phyloP scores from a whole-genome alignment of 2,329 filamentous ascomycete species.

The Chaetomiaceae sp. region DNA sequence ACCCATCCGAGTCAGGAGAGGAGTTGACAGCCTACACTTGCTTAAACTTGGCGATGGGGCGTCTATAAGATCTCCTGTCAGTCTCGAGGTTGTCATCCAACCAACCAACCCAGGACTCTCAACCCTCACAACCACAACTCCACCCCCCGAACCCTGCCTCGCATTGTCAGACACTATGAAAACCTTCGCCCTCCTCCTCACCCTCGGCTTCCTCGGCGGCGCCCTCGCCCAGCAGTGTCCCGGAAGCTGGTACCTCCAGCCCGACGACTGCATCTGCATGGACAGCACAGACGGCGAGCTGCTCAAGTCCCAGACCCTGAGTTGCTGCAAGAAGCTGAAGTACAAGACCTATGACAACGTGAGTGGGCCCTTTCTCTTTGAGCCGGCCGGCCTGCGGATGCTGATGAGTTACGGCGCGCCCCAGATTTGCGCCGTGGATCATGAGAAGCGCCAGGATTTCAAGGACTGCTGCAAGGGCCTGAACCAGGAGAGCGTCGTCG shows the following conservation, averaged over 20 bases:
- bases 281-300: conserved; percentile 22
- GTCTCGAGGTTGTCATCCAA: no score
- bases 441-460: conserved; percentile 20
- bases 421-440: conserved; percentile 26
- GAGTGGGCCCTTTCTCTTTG: background rate
- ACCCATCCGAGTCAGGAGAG: no score
- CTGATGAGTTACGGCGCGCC: background rate
- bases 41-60: no score
- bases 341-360: conserved; percentile 24
- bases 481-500: conserved; percentile 26
- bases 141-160: no score
- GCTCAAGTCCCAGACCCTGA: conserved; percentile 19
- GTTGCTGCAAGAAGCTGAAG: conserved; percentile 17
- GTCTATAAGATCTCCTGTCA: no score
- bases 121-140: no score
- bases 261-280: conserved; percentile 28
- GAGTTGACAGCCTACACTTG: no score
- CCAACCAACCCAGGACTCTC: no score
- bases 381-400: background rate
- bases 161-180: conserved; percentile 11
- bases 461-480: conserved; percentile 28
- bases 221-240: conserved; percentile 19
- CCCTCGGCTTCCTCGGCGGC: conserved; percentile 12
- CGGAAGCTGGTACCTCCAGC: conserved; percentile 24
- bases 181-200: conserved; percentile 4